Evolutionary conservation across 805 yeast species (phyloP).

Genomic region (Candida pini): DNA sequence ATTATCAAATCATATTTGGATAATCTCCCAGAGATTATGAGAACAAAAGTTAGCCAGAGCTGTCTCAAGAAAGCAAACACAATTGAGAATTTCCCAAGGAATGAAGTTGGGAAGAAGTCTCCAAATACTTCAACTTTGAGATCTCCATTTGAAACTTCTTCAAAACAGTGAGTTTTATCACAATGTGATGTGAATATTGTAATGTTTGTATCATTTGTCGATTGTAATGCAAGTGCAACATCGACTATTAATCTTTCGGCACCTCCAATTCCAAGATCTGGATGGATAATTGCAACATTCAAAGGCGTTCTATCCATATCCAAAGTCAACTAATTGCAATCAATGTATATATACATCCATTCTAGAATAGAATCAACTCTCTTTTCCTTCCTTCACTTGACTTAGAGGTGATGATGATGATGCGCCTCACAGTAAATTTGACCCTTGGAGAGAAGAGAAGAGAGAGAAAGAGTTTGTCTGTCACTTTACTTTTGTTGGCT

Average conservation of each 20-base stretch:
- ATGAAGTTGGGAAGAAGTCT: conserved; percentile 70
- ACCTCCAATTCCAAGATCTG: conserved; percentile 96
- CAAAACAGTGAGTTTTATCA: conserved; percentile 82
- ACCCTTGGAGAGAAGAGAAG: no score
- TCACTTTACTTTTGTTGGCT: no score
- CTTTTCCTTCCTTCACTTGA: no score
- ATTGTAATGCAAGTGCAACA: conserved; percentile 83
- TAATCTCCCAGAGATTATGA: conserved; percentile 45
- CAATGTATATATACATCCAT: no score
- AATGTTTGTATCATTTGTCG: conserved; percentile 43
- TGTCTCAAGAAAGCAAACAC: conserved; percentile 83
- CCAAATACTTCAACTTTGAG: conserved; percentile 72
- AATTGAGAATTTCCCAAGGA: conserved; percentile 66
- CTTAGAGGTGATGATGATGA: no score
- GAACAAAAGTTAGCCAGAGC: conserved; percentile 47
- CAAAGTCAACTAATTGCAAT: no score
- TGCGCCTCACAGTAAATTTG: no score
- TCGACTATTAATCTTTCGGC: conserved; percentile 97
- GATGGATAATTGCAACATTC: conserved; percentile 84
- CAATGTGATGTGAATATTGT: conserved; percentile 85
- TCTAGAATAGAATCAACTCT: no score
- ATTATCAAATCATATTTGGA: conserved; percentile 62
- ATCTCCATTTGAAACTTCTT: conserved; percentile 62
- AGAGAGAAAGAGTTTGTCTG: background rate
- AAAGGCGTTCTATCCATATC: conserved; percentile 20